Base-by-base conservation (phyloP, 2,329 filamentous ascomycete genomes). In the Lecanicillium sp. region DNA sequence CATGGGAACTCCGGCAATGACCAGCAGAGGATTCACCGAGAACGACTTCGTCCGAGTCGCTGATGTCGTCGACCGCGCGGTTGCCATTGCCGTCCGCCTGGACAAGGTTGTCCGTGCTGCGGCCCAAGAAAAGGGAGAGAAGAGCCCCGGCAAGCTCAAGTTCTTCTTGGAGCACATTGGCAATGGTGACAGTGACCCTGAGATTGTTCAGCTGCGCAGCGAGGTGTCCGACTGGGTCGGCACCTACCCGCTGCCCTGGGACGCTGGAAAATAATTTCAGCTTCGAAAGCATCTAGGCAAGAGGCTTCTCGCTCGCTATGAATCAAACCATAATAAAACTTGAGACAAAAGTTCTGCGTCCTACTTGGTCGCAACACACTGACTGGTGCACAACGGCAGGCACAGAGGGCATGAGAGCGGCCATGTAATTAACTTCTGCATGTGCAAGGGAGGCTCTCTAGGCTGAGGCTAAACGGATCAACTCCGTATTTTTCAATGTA, bases 1-100 rank as follows among this genome's bases (percentile, higher is more conserved):
- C 49, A 89, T 98, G 66, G 92, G 92, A 40, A 92, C 90, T 1
- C 92, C 92, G 0, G 92, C 92, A 50, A 98, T 98, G 92, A 97
- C 92, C 17, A 95, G 87, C 14, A 80, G 92, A 44, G 92, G 90
- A n/a, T 90, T 98, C 61, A 77, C 74, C 50, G 81, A 89, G 54
- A 79, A 83, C 40, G 92, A 98, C 64, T 98, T 97, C 64, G 77
- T 78, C 39, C 77, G 85, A 13, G 86, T 94, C 12, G 87, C 86
- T 12, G 84, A 87, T 54, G 86, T 94, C 46, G 85, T 94, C 38
- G 85, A 90, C 63, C 79, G 85, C 34, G 83, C 84, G 8, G 87
- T 94, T 33, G 78, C 76, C 20, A 87, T 94, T 50, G 82, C 87
- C 2, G 74, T 82, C 49, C 77, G 84, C 43, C 67, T 94, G 33